Conservation (phyloP, 148 eudicot species). For the Gaultheria prostrata region DNA sequence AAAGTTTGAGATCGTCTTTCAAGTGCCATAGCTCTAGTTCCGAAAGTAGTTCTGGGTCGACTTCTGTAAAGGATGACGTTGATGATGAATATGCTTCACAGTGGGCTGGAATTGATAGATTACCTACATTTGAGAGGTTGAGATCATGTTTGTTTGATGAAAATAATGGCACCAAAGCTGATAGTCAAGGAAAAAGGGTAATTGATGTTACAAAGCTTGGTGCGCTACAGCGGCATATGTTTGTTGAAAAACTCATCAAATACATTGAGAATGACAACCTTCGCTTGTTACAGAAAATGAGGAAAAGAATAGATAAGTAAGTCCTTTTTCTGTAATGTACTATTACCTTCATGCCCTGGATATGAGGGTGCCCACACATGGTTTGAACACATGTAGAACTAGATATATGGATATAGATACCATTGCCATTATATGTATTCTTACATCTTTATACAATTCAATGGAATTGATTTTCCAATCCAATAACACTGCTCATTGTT, state of each 20-base stretch:
- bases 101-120: slow-evolving; percentile 64
- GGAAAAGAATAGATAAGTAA: slow-evolving; percentile 70
- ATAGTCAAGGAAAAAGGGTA: slow-evolving; percentile 47
- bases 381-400: no score
- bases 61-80: slow-evolving; percentile 26
- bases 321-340: slow-evolving; percentile 6
- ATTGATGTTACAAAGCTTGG: slow-evolving; percentile 63
- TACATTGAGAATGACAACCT: slow-evolving; percentile 79
- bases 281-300: slow-evolving; percentile 59
- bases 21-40: slow-evolving; percentile 35
- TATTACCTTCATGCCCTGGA: no score
- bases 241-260: slow-evolving; percentile 75
- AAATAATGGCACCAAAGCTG: slow-evolving; percentile 22
- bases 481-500: no score
- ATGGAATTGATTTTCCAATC: no score
- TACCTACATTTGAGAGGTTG: slow-evolving; percentile 61
- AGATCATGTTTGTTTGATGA: slow-evolving; percentile 56
- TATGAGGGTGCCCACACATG: no score
- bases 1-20: slow-evolving; percentile 43
- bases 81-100: slow-evolving; percentile 39
- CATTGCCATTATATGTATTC: no score
- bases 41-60: slow-evolving; percentile 28
- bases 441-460: no score
- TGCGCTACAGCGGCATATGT: slow-evolving; percentile 52
- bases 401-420: no score